phyloP scores from a whole-genome alignment of 495 filamentous ascomycete genomes.

The Xylaria cubensis region DNA sequence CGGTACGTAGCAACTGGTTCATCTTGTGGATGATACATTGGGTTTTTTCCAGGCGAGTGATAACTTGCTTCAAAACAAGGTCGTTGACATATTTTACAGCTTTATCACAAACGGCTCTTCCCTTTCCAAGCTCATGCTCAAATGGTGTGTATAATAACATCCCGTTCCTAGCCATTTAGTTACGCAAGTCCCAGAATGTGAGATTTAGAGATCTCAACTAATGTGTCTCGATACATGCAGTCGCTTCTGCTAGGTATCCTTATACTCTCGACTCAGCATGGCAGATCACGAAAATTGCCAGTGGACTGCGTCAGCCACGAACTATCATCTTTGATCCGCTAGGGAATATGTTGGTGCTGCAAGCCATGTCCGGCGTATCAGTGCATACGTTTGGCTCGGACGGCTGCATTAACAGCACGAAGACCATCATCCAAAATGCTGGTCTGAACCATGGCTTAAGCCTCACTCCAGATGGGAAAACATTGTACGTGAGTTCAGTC shows the following conservation, averaged over 20 bases:
- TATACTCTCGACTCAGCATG: slow-evolving; percentile 41
- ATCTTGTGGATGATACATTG: neutral
- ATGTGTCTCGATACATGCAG: neutral
- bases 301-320: slow-evolving; percentile 42
- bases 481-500: slow-evolving; percentile 66
- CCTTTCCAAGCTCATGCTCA: slow-evolving; percentile 41
- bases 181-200: neutral
- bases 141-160: slow-evolving; percentile 17
- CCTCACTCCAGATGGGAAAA: slow-evolving; percentile 65
- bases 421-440: slow-evolving; percentile 45
- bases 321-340: slow-evolving; percentile 43
- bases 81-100: slow-evolving; percentile 20
- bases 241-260: slow-evolving; percentile 37
- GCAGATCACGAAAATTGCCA: slow-evolving; percentile 44
- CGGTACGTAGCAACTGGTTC: slow-evolving; percentile 26
- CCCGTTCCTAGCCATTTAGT: neutral
- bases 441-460: slow-evolving; percentile 69
- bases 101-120: slow-evolving; percentile 34
- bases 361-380: slow-evolving; percentile 59
- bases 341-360: slow-evolving; percentile 60
- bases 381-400: slow-evolving; percentile 58
- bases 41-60: neutral
- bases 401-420: slow-evolving; percentile 56
- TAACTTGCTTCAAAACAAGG: neutral
- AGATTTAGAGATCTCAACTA: neutral